phyloP scores from a whole-genome alignment of 2,329 filamentous ascomycete genomes.

The Hortaea werneckii region DNA sequence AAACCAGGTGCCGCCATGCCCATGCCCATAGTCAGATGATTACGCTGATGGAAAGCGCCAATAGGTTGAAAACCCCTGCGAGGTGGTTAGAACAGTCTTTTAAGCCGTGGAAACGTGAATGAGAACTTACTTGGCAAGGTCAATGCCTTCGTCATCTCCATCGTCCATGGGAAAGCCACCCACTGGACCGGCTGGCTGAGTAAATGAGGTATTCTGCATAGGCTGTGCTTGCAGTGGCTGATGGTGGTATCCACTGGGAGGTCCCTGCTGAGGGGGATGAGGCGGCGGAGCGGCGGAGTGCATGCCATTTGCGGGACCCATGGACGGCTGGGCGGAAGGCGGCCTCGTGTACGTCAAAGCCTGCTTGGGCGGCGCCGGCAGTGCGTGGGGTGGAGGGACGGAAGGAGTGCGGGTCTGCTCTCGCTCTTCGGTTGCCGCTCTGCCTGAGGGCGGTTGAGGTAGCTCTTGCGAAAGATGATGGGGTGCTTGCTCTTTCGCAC shows the following conservation, averaged over 20 bases:
- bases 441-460: constrained; percentile 5
- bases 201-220: background rate
- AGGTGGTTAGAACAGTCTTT: constrained; percentile 7
- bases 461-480: constrained; percentile 7
- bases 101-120: background rate
- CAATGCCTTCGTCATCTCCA: constrained; percentile 37
- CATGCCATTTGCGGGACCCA: background rate
- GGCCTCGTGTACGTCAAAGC: background rate
- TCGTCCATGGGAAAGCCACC: constrained; percentile 28
- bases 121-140: constrained; percentile 39
- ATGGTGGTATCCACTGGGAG: constrained; percentile 4
- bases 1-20: constrained; percentile 14
- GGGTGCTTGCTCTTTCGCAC: constrained; percentile 7
- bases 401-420: background rate
- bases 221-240: background rate
- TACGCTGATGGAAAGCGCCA: constrained; percentile 34
- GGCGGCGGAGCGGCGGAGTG: background rate
- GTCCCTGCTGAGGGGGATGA: background rate
- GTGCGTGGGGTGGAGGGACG: background rate
- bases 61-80: constrained; percentile 41
- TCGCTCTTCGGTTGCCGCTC: background rate
- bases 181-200: background rate
- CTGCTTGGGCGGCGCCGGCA: background rate
- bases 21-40: constrained; percentile 18
- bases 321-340: background rate